A percentile compares a stretch with the other conserved stretches of the same genome.
Evolutionary conservation across 441 rosid genomes (phyloP).

Genomic region (Populus hybrid): DNA sequence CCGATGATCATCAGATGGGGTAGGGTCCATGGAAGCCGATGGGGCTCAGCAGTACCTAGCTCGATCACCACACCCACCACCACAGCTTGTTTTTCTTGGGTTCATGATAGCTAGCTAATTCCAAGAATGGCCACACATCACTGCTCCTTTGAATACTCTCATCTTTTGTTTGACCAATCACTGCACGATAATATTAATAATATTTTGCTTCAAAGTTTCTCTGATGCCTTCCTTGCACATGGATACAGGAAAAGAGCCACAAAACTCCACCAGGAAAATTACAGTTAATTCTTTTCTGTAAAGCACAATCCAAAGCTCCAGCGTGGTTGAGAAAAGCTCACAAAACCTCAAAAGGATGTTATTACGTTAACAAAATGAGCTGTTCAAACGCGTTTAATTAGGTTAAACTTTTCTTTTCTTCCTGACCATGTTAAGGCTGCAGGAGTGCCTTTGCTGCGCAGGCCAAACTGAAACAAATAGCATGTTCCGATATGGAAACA

Average conservation of each 20-base stretch:
- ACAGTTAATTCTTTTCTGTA: conserved; percentile 19
- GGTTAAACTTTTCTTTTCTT: background rate
- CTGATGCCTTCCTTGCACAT: conserved; percentile 27
- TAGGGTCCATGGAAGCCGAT: too few relatives aligned
- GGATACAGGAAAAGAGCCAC: conserved; percentile 11
- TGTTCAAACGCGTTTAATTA: background rate
- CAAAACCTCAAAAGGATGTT: background rate
- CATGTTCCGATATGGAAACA: too few relatives aligned
- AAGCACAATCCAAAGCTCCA: conserved; percentile 10
- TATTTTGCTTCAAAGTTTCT: conserved; percentile 8
- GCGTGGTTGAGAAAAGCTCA: background rate
- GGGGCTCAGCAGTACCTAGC: too few relatives aligned
- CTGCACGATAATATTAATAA: background rate
- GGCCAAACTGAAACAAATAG: too few relatives aligned
- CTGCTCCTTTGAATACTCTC: background rate
- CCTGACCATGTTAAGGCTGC: too few relatives aligned
- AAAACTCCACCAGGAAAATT: conserved; percentile 12
- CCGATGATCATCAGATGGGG: too few relatives aligned
- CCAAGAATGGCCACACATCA: too few relatives aligned
- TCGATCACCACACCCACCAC: too few relatives aligned
- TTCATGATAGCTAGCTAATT: too few relatives aligned
- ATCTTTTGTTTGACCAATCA: conserved; percentile 27
- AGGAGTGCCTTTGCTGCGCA: too few relatives aligned
- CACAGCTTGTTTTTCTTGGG: too few relatives aligned
- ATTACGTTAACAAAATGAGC: background rate